Base-by-base conservation (phyloP, 2,329 filamentous ascomycete genomes). In the Colletotrichum aenigma region DNA sequence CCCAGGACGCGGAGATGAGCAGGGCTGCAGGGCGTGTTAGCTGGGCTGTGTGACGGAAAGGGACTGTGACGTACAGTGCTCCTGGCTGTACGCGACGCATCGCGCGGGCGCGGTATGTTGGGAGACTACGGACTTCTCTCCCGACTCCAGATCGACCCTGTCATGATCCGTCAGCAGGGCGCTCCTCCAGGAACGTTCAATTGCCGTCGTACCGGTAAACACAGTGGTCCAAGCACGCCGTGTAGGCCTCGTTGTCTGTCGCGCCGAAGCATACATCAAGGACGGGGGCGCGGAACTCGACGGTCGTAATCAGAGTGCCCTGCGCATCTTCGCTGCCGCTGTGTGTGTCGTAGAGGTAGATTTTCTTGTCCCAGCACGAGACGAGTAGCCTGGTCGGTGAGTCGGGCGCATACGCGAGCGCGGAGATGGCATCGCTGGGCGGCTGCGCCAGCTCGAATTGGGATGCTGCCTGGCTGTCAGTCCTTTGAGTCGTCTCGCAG, bases 1-100 rank as follows among this genome's bases (percentile, higher is more conserved):
- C 96, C 97, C 97, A 99, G 7, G 96, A 97, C 68, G 95, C 94
- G 71, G 96, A 98, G 78, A 98, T 89, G 74, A 99, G 90, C 77
- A 98, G 88, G 65, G 91, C 91, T 93, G 78, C 12, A 60, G 13
- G 13, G 62, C 65, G 36, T 10, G 69, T 61, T 30, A 76, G 75
- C 52, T 36, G 58, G 24, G n/a, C 38, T 24, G 21, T 9, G 28
- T 34, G 60, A 38, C 60, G 16, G 28, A 36, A 26, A 30, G n/a
- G 3, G 30, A 16, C 55, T 28, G 64, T n/a, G 28, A 82, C 89
- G 81, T 80, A 92, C 92, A 92, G 83, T 96, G 92, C 77, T 94
- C 89, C 76, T 89, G 88, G 84, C 93, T 96, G 87, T 96, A 98
- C 76, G 95, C 93, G 70, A 99, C 92, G 78, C 92, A 94, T 82